Evolutionary conservation across 129 eudicot genomes (phyloP), one percentile per base, ranked within the genome.

Genomic region (Flaveria bidentis): DNA sequence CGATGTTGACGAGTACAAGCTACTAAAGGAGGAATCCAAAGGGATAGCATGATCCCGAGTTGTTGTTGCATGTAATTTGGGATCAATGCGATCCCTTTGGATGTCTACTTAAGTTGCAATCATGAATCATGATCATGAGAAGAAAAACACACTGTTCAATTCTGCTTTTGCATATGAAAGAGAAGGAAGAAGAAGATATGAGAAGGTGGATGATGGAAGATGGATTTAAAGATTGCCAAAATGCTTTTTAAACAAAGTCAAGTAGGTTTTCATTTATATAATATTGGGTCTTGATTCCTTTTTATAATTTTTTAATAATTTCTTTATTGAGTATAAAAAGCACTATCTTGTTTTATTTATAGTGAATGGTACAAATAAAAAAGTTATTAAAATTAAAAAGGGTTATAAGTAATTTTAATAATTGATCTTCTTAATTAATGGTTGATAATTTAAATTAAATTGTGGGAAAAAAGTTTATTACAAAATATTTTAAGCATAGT

Each of bases 31-130:
- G 85, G 85, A 85, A 90, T 90, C 96, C 93, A 82, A 90, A 88
- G 85, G 86, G 93, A 90, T 88, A 74, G 89, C 96, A 90, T 86
- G 90, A 88, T 87, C 92, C 91, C 74, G 82, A 66, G 67, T 64
- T 41, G 16, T 49, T 3, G 33, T 25, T 47, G 6, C 74, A 1
- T 46, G 17, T 5, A 71, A 58, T 28, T 62, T 76, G 81, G 96
- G 96, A 90, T 90, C 96, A 90, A 90, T 90, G 93, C 96, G 92
- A 88, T 88, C 92, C 93, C 96, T 90, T 89, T 89, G 96, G 96
- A 89, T 87, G 83, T 84, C 51, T 89, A 87, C 96, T 83, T 76
- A 47, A 86, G 96, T 81, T 85, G 87, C 96, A 79, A 75, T 75
- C 69, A 60, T 45, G 58, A 58, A 81, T 74, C 41, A 73, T 55